Base-by-base conservation (phyloP, 306 rosid genomes). In the Prunus armeniaca region DNA sequence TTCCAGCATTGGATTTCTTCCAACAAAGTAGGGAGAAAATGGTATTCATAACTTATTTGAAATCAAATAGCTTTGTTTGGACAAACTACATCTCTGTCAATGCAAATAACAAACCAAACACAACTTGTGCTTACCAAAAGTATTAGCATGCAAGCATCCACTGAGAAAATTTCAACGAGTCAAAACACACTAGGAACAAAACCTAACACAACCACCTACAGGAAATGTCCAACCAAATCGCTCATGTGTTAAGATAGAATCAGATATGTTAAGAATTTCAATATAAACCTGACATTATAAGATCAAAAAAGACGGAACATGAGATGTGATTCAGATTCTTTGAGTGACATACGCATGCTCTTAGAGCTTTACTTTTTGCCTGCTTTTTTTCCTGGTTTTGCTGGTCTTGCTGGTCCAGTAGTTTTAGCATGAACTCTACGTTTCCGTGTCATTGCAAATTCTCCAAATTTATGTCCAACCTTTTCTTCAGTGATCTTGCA, bases 391-490 rank as follows among this genome's bases (percentile, higher is more conserved):
- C 62, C 72, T 18, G 68, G 71, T 52, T 52, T 52, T 18, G 6
- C 0, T 30, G 67, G 65, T 34, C 69, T 69, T 6, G 14, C 52
- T 0, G 82, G 71, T 61, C 15, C 68, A n/a, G 14, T 22, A 47
- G 68, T 67, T 32, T 73, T 79, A 32, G 41, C 20, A 12, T 62
- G 78, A 60, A 74, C 34, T 61, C 54, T 80, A 12, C 79, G 79
- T 49, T 80, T 74, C 66, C 83, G 71, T 14, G 83, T 80, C 67
- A 74, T 41, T 50, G 83, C 83, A 69, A 80, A 80, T 57, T 80
- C 83, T 38, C 83, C 83, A 62, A 80, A 80, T 27, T 80, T 80
- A 54, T 80, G 83, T 50, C 83, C 83, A 5, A 80, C 83, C 65
- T 80, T 80, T 30, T 80, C 79, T 69, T 80, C 83, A 1, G 83